These are phyloP conservation scores for Fusarium sp. DNA, from an alignment of 2,329 filamentous ascomycete species.

Conservation along the genomic window DNA sequence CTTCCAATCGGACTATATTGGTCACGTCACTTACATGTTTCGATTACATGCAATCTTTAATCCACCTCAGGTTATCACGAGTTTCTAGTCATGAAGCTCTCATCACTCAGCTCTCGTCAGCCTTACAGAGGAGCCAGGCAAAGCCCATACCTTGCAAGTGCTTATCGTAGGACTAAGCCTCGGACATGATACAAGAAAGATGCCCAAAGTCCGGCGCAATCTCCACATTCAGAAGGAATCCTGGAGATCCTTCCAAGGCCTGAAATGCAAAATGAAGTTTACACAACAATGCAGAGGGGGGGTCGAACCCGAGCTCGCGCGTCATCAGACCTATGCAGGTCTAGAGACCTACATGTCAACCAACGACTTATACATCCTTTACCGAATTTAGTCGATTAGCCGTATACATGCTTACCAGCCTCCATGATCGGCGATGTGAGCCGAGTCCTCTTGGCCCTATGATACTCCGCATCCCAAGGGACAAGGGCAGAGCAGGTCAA, in stretches of 20 bases:
- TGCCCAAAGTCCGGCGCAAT: conserved; percentile 1
- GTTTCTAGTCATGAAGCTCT: conserved; percentile 28
- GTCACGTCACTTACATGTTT: not conserved
- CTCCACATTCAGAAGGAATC: conserved; percentile 13
- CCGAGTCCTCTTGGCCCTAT: conserved; percentile 25
- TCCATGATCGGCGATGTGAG: conserved; percentile 30
- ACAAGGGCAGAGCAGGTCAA: not conserved
- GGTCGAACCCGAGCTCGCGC: conserved; percentile 6
- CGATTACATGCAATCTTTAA: conserved; percentile 7
- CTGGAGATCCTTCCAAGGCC: conserved; percentile 1
- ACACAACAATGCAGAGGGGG: not conserved
- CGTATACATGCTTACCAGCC: conserved; percentile 7
- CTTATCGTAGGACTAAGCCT: conserved; percentile 42
- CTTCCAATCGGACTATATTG: conserved; percentile 1
- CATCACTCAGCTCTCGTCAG: conserved; percentile 39
- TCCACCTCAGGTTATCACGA: conserved; percentile 13
- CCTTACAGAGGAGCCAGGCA: conserved; percentile 35
- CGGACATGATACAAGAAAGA: conserved; percentile 2
- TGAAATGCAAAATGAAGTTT: not conserved
- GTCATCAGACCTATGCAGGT: conserved; percentile 28
- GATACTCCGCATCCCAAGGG: not conserved
- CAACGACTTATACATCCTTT: conserved; percentile 27
- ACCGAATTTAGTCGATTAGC: conserved; percentile 8
- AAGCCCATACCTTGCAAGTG: conserved; percentile 40
- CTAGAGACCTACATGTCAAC: conserved; percentile 12